Evolutionary conservation across 2,329 filamentous ascomycete species (phyloP), one percentile per base, ranked within the genome.

Genomic region (Xylaria polymorpha): DNA sequence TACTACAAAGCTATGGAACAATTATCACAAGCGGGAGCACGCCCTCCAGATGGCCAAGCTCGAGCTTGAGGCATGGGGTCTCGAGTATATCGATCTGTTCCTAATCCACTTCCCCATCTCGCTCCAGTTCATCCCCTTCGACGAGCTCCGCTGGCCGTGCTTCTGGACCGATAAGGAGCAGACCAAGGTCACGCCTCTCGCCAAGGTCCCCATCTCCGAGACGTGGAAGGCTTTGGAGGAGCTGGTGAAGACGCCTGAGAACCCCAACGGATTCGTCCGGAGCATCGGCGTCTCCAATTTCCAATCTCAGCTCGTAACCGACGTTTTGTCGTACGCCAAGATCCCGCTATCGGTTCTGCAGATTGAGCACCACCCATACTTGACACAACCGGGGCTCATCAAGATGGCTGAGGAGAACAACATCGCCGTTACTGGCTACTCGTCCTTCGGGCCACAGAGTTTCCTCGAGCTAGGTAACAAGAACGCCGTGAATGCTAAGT

Each of bases 331-430:
- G 75, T 93, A 94, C 81, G 92, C 92, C 73, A 89, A 88, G 77
- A 87, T 94, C 81, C 85, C 85, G 43, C 91, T 92, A 5, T 91
- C 92, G 57, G 91, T 91, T 44, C 88, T 96, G 71, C 94, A 97
- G 85, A 90, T 97, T 79, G 93, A 97, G 85, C 92, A 95, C 83
- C 93, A 97, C 86, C 93, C 93, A 32, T 97, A 90, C 82, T 83
- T 90, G 43, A 86, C 85, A 6, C 88, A 90, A 80, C 79, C 82
- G 43, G 81, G 83, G 9, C 81, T 90, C 58, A 78, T 90, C 71
- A 77, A 85, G 62, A 83, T 87, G 73, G 88, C 87, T 25, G 84
- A 89, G 77, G 82, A 84, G 72, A 80, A 88, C 74, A 83, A 84
- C 56, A 87, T 91, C 68, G 80, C 81, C 35, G 82, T 91, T 15